These are phyloP conservation scores for Neodidymelliopsis sp. DNA, from an alignment of 2,329 filamentous ascomycete species.

Conservation along the genomic window DNA sequence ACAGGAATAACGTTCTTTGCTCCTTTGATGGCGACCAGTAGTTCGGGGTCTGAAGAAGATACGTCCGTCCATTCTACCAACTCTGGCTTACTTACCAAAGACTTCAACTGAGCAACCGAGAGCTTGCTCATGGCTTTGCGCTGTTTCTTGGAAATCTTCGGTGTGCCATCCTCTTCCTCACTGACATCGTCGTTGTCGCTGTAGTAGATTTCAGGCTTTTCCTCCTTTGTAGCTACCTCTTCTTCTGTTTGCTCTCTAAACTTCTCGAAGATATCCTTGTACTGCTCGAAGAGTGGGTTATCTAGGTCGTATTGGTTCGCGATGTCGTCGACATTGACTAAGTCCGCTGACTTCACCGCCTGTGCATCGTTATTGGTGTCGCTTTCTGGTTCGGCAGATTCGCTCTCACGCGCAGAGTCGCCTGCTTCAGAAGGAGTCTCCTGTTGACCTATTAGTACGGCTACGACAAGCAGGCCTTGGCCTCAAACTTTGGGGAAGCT, in stretches of 20 bases:
- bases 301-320: constrained; percentile 65
- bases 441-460: constrained; percentile 36
- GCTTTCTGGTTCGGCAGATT: constrained; percentile 46
- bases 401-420: constrained; percentile 47
- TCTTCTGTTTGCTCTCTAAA: constrained; percentile 69
- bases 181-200: constrained; percentile 85
- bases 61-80: constrained; percentile 98
- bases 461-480: not conserved
- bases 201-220: constrained; percentile 86
- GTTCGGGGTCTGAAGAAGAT: constrained; percentile 84
- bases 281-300: constrained; percentile 83
- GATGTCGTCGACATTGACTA: constrained; percentile 40
- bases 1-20: constrained; percentile 96
- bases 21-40: constrained; percentile 93
- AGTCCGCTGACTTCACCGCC: constrained; percentile 57
- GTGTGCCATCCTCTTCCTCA: constrained; percentile 74
- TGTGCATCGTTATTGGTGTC: constrained; percentile 45
- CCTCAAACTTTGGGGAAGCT: constrained; percentile 26
- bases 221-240: constrained; percentile 62
- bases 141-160: constrained; percentile 92
- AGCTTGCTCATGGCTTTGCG: constrained; percentile 90
- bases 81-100: constrained; percentile 87
- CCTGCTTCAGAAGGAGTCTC: constrained; percentile 45
- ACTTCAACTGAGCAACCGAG: constrained; percentile 94
- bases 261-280: constrained; percentile 80